phyloP scores from a whole-genome alignment of 805 yeast genomes.

The Wickerhamomyces silvicola region DNA sequence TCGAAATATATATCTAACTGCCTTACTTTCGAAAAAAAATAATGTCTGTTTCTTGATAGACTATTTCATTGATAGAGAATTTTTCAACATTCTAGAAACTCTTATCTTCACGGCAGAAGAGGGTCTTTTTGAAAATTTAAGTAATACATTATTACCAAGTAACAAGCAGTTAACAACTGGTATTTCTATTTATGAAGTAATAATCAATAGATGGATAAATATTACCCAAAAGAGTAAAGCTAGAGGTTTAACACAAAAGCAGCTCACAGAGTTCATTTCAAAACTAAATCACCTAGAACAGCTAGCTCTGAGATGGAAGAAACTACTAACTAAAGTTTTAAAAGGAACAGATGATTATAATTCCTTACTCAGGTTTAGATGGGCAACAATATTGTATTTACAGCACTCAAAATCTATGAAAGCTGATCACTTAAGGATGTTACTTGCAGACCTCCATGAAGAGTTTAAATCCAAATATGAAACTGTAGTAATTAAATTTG shows the following conservation, averaged over 20 bases:
- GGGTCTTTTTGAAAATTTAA: slow-evolving; percentile 6
- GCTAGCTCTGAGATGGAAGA: slow-evolving; percentile 45
- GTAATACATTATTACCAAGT: no score
- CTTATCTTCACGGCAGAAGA: slow-evolving; percentile 19
- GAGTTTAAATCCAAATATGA: slow-evolving; percentile 9
- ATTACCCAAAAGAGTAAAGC: slow-evolving; percentile 19
- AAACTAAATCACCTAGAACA: slow-evolving; percentile 35
- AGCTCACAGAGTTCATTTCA: slow-evolving; percentile 23
- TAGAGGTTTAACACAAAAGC: slow-evolving; percentile 18
- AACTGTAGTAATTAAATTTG: slow-evolving; percentile 32
- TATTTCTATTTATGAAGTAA: slow-evolving; percentile 37
- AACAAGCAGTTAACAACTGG: slow-evolving; percentile 15
- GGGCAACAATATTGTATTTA: slow-evolving; percentile 41
- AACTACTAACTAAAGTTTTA: slow-evolving; percentile 6
- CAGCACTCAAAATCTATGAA: slow-evolving; percentile 36
- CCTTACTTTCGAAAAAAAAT: slow-evolving; percentile 12
- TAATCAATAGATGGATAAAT: slow-evolving; percentile 36
- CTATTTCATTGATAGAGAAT: slow-evolving; percentile 30
- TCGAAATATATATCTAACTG: slow-evolving; percentile 25
- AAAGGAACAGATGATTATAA: slow-evolving; percentile 6
- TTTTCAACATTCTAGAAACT: slow-evolving; percentile 9
- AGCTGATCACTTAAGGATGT: slow-evolving; percentile 23
- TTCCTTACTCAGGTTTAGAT: slow-evolving; percentile 31
- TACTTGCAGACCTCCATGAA: slow-evolving; percentile 20
- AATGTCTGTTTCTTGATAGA: slow-evolving; percentile 29